Conservation (phyloP, 768 basidiomycete genomes). For the Botryobasidium botryosum region DNA sequence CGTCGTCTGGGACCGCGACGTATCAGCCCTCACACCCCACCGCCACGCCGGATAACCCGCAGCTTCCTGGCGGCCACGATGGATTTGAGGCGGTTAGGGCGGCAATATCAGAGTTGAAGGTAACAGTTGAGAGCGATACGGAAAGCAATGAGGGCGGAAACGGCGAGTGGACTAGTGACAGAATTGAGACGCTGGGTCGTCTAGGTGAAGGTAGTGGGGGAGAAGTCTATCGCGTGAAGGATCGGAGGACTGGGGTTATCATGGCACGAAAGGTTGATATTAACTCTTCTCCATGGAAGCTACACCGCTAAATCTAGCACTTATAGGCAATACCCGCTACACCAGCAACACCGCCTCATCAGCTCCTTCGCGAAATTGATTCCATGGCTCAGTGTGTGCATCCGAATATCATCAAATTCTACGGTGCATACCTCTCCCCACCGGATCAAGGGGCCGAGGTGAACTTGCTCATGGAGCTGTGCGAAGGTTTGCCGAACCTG, state of each 20-base stretch:
- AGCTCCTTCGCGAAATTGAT: conserved; percentile 79
- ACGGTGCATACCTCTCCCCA: conserved; percentile 46
- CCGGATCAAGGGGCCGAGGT: conserved; percentile 48
- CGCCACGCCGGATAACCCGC: too few species aligned
- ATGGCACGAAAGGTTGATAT: conserved; percentile 65
- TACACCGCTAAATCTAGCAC: neutral
- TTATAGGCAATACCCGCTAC: conserved; percentile 67
- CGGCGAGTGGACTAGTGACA: too few species aligned
- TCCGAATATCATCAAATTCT: conserved; percentile 77
- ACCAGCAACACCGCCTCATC: conserved; percentile 51
- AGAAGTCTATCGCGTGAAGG: conserved; percentile 85
- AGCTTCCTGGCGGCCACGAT: too few species aligned
- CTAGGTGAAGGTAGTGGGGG: conserved; percentile 94
- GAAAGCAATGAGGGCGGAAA: too few species aligned
- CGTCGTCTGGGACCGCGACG: too few species aligned
- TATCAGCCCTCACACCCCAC: too few species aligned
- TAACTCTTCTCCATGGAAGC: neutral
- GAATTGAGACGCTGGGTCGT: conserved; percentile 60
- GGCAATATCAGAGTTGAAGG: too few species aligned
- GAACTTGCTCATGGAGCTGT: conserved; percentile 84
- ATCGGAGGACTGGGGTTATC: conserved; percentile 58
- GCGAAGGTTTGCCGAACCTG: conserved; percentile 36
- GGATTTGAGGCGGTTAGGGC: too few species aligned
- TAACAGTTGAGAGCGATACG: too few species aligned
- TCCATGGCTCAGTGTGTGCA: conserved; percentile 78